A percentile compares a stretch with the other conserved stretches of the same genome.
These are phyloP conservation scores for Ascocoryne sarcoides DNA, from an alignment of 2,329 filamentous ascomycete genomes.

Conservation along the genomic window DNA sequence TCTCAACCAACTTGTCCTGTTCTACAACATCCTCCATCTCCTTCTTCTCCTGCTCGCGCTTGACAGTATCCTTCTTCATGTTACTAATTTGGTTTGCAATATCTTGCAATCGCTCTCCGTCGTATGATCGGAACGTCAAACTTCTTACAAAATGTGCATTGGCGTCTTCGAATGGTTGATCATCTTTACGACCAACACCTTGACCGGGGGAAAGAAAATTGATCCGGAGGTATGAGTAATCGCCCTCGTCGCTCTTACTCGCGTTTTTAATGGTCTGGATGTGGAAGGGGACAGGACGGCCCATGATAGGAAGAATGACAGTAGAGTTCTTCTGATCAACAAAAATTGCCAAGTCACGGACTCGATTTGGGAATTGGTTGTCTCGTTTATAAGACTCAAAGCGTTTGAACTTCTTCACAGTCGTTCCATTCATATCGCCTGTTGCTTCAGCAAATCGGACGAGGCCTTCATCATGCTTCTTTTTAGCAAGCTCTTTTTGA, in stretches of 20 bases:
- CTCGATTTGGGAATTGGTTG: slow-evolving; percentile 76
- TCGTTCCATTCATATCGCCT: slow-evolving; percentile 75
- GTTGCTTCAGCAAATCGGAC: slow-evolving; percentile 80
- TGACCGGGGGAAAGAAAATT: slow-evolving; percentile 97
- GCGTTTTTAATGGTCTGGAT: slow-evolving; percentile 98
- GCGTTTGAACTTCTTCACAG: slow-evolving; percentile 96
- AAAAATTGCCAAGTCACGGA: slow-evolving; percentile 80
- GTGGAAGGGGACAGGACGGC: slow-evolving; percentile 92
- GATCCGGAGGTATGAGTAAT: slow-evolving; percentile 88
- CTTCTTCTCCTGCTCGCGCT: slow-evolving; percentile 97
- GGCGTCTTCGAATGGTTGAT: slow-evolving; percentile 95
- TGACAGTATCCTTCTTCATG: slow-evolving; percentile 84
- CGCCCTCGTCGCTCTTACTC: slow-evolving; percentile 92
- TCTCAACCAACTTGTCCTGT: slow-evolving; percentile 93
- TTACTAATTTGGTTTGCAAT: slow-evolving; percentile 91
- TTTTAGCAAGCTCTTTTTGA: slow-evolving; percentile 78
- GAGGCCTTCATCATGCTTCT: slow-evolving; percentile 85
- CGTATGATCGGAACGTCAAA: slow-evolving; percentile 86
- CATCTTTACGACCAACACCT: slow-evolving; percentile 92
- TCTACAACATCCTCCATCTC: slow-evolving; percentile 99
- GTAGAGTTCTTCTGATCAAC: slow-evolving; percentile 87
- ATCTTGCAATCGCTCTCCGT: slow-evolving; percentile 80
- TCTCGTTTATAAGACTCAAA: slow-evolving; percentile 99
- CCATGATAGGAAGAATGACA: slow-evolving; percentile 92
- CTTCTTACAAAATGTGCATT: slow-evolving; percentile 93